Conservation (phyloP, 2,329 filamentous ascomycete species). For the Penicillium sp. region DNA sequence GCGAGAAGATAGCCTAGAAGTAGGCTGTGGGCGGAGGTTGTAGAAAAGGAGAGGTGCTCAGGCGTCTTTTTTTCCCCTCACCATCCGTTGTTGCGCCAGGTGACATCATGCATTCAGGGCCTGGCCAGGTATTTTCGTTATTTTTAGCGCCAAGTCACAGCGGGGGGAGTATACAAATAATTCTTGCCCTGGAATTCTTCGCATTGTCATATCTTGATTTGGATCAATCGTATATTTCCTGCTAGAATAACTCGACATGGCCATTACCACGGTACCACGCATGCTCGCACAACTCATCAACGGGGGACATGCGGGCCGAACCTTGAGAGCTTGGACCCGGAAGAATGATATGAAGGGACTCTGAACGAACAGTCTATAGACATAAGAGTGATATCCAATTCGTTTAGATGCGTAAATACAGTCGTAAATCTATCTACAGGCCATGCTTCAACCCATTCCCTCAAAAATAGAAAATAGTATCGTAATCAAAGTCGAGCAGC, state of each 20-base stretch:
- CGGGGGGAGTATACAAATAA: no score
- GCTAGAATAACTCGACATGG: no score
- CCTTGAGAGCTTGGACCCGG: not conserved
- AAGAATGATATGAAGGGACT: no score
- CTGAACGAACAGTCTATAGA: not conserved
- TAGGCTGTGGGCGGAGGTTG: slow-evolving; percentile 9
- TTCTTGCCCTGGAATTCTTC: no score
- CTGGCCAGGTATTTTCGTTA: not conserved
- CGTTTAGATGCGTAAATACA: slow-evolving; percentile 25
- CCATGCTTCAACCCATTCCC: slow-evolving; percentile 11
- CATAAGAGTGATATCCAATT: slow-evolving; percentile 5
- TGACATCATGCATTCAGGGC: slow-evolving; percentile 21
- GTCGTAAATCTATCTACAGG: slow-evolving; percentile 26
- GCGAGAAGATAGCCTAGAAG: slow-evolving; percentile 16
- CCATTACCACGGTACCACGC: no score
- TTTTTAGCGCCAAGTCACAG: not conserved
- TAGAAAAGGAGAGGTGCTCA: slow-evolving; percentile 5
- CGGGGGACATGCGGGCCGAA: not conserved
- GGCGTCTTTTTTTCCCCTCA: slow-evolving; percentile 17
- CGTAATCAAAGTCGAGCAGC: slow-evolving; percentile 25
- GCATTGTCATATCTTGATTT: no score
- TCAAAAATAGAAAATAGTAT: not conserved
- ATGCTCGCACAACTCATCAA: no score
- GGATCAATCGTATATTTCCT: no score
- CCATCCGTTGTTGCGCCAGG: slow-evolving; percentile 5